phyloP scores from a whole-genome alignment of 768 basidiomycete genomes.

The Lenzites betulinus region DNA sequence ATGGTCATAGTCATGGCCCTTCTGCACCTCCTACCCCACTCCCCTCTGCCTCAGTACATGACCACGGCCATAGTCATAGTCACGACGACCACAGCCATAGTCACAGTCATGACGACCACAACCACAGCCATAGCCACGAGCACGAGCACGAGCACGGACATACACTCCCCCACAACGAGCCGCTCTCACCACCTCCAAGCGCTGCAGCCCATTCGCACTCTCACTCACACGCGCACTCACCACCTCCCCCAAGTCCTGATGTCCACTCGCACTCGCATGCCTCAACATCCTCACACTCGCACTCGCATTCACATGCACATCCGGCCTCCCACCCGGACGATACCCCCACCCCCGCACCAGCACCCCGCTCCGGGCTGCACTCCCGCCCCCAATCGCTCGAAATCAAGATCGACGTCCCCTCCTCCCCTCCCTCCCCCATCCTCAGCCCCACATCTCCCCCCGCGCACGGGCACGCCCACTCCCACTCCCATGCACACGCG shows the following conservation, averaged over 20 bases:
- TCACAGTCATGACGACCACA: slow-evolving; percentile 8
- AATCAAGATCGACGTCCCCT: slow-evolving; percentile 24
- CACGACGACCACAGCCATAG: not conserved
- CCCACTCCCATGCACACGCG: slow-evolving; percentile 3
- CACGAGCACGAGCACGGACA: slow-evolving; percentile 8
- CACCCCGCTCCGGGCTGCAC: slow-evolving; percentile 11
- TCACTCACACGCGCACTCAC: slow-evolving; percentile 15
- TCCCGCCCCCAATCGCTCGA: slow-evolving; percentile 23
- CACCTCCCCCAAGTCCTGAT: not conserved
- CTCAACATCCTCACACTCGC: slow-evolving; percentile 28
- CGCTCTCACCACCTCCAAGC: not conserved
- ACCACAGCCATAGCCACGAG: slow-evolving; percentile 22
- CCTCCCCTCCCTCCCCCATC: slow-evolving; percentile 31
- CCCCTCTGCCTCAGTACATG: slow-evolving; percentile 20
- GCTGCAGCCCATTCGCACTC: slow-evolving; percentile 17
- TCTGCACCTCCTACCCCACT: not conserved
- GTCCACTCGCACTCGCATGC: slow-evolving; percentile 21
- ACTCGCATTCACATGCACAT: slow-evolving; percentile 31
- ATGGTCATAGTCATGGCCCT: slow-evolving; percentile 33
- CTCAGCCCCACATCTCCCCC: slow-evolving; percentile 27
- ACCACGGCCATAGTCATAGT: slow-evolving; percentile 34
- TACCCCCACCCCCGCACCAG: slow-evolving; percentile 18
- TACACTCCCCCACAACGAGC: slow-evolving; percentile 1
- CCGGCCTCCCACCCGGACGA: slow-evolving; percentile 26
- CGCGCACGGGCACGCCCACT: no score